phyloP scores from a whole-genome alignment of 768 basidiomycete genomes.

The Macrocybe gigantea region DNA sequence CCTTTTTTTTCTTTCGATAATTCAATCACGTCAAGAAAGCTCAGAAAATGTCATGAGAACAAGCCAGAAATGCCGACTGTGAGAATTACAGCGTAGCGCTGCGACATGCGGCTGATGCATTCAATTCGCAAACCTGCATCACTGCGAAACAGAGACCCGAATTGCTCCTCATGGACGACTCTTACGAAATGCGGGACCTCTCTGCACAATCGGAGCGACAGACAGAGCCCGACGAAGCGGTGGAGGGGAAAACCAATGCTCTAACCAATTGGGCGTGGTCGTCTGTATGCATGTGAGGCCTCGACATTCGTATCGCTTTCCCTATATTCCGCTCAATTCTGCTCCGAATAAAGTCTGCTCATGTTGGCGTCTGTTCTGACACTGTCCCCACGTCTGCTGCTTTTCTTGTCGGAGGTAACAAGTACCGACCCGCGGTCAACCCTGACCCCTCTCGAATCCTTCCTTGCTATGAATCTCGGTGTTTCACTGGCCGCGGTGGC shows the following conservation, averaged over 20 bases:
- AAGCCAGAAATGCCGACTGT: neutral
- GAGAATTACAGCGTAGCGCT: constrained; percentile 1
- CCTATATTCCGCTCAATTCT: constrained; percentile 8
- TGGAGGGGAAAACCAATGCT: constrained; percentile 1
- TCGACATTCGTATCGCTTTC: neutral
- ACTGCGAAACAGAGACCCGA: too few relatives aligned
- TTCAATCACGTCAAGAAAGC: constrained; percentile 5
- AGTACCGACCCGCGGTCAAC: constrained; percentile 26
- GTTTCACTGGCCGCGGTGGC: constrained; percentile 53
- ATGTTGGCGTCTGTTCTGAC: constrained; percentile 25
- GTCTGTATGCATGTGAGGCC: neutral
- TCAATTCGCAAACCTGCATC: neutral
- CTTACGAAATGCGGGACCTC: constrained; percentile 11
- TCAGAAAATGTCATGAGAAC: constrained; percentile 6
- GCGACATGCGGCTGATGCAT: neutral
- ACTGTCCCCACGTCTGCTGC: constrained; percentile 56
- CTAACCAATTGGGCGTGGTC: too few relatives aligned
- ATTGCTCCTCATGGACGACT: constrained; percentile 7
- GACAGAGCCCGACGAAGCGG: neutral
- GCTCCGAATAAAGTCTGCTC: constrained; percentile 12
- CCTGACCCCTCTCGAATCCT: constrained; percentile 64
- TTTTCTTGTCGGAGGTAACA: constrained; percentile 52
- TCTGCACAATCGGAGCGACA: neutral
- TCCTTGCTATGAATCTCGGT: constrained; percentile 63
- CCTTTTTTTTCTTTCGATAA: constrained; percentile 3